Evolutionary conservation across 129 eudicot genomes (phyloP), one percentile per base, ranked within the genome.

Genomic region (Centaurea solstitialis): DNA sequence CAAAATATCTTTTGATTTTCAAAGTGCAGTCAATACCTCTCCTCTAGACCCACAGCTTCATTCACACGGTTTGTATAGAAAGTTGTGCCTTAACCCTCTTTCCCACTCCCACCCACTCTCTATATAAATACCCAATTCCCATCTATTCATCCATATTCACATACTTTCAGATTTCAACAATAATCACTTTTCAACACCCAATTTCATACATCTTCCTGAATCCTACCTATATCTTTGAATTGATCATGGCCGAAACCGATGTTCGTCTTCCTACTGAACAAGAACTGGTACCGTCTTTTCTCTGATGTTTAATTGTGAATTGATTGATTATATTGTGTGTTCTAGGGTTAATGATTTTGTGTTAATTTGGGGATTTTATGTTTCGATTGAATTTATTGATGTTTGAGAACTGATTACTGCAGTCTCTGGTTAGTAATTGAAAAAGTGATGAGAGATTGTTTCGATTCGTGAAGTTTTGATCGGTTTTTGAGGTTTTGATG

Each of bases 161-260:
- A 66, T 6, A 41, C 59, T 33, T 43, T 70, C 64, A 21, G 80
- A 77, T n/a, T 79, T 7, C 53, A 50, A 28, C 82, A 69, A 18
- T 6, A 50, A 70, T 79, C 50, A 18, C 35, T 50, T 43, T 45
- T 20, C 5, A 37, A 71, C 18, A 70, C 13, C 7, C 65, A 28
- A 47, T 57, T 47, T 70, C 9, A 38, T 41, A 9, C 30, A 26
- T 70, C 18, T 43, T 11, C 39, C 67, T 73, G 24, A 62, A 73
- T 73, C 74, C 1, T 24, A 9, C 74, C 1, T 24, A 9, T 39
- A 62, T 33, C 41, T 1, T 26, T 37, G n/a, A n/a, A n/a, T n/a
- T 38, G 35, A 75, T 81, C 85, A 82, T 82, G 81, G 81, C 81
- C 18, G 76, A 57, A 76, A 82, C 7, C 65, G 72, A 76, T 57